phyloP scores from a whole-genome alignment of 805 yeast species.

The Teunomyces tritomae region DNA sequence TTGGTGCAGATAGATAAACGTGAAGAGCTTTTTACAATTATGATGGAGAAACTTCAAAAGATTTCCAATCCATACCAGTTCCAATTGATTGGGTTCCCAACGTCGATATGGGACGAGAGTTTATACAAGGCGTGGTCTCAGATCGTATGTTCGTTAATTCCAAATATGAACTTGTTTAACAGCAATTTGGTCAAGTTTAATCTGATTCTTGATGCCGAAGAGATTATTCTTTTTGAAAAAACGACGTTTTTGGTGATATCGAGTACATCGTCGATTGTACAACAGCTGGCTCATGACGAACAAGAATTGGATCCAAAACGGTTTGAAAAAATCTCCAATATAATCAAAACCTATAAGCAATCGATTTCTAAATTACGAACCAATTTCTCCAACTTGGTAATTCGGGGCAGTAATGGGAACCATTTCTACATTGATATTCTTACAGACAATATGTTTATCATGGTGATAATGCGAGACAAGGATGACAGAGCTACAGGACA shows the following conservation, averaged over 20 bases:
- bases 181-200: constrained; percentile 72
- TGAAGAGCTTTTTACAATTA: constrained; percentile 75
- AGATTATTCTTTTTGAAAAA: constrained; percentile 86
- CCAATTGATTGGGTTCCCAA: constrained; percentile 80
- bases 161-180: constrained; percentile 82
- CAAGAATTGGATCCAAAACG: constrained; percentile 76
- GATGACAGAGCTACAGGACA: constrained; percentile 20
- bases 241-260: constrained; percentile 87
- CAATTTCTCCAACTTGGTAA: constrained; percentile 71
- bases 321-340: constrained; percentile 90
- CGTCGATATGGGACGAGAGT: constrained; percentile 97
- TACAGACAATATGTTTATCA: constrained; percentile 60
- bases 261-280: constrained; percentile 46
- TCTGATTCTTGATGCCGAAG: constrained; percentile 75
- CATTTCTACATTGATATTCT: constrained; percentile 52
- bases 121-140: constrained; percentile 96
- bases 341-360: constrained; percentile 91
- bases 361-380: constrained; percentile 84
- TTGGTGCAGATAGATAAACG: constrained; percentile 83
- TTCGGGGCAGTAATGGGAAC: constrained; percentile 55
- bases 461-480: constrained; percentile 53
- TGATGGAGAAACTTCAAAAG: constrained; percentile 77
- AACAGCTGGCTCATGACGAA: constrained; percentile 16
- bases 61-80: constrained; percentile 68
- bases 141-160: constrained; percentile 91